These are phyloP conservation scores for Trametes sp. DNA, from an alignment of 1,284 basidiomycete species.

Conservation along the genomic window DNA sequence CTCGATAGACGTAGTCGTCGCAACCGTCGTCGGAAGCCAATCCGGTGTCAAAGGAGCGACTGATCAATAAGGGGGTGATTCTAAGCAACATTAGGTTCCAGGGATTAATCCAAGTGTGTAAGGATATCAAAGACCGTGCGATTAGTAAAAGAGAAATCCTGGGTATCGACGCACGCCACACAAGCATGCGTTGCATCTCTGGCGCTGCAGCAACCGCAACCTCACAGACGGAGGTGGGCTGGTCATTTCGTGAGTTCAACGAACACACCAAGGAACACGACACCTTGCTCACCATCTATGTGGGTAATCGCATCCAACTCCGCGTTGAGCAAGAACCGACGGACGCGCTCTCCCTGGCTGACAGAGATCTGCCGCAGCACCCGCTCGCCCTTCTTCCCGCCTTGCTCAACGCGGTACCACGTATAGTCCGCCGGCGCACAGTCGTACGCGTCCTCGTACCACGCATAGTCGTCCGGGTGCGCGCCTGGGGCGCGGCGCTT, in stretches of 20 bases:
- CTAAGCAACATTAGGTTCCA: neutral
- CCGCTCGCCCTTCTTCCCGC: neutral
- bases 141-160: neutral
- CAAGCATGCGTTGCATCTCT: neutral
- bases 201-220: neutral
- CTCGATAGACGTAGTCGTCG: no score
- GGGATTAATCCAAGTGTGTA: neutral
- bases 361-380: constrained; percentile 11
- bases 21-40: no score
- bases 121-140: neutral
- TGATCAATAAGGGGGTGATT: neutral
- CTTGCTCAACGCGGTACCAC: constrained; percentile 21
- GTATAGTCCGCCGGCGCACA: constrained; percentile 24
- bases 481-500: constrained; percentile 15
- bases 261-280: no score
- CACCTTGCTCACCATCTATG: constrained; percentile 22
- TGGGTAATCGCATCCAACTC: constrained; percentile 16
- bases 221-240: constrained; percentile 15
- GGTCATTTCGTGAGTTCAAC: no score
- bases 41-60: no score
- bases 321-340: constrained; percentile 22
- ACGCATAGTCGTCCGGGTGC: constrained; percentile 15
- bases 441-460: constrained; percentile 26
- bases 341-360: constrained; percentile 20
- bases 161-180: constrained; percentile 10